Evolutionary conservation across 441 rosid species (phyloP), one percentile per base, ranked within the genome.

Genomic region (Jatropha multifida): DNA sequence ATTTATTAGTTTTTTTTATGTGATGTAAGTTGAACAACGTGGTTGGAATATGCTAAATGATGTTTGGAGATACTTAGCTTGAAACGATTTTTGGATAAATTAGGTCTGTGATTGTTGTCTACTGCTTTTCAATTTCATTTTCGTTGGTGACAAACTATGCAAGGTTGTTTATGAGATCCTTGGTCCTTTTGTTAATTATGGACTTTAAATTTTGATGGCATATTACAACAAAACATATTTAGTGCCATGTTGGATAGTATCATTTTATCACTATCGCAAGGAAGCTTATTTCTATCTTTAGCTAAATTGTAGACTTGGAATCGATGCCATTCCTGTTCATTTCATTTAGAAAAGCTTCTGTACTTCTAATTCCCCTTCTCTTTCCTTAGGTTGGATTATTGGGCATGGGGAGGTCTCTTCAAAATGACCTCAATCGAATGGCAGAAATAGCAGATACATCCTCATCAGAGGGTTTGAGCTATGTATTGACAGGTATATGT

Each of bases 391-490:
- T 93, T 79, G 98, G 95, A 62, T 82, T 95, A 85, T 78, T 90
- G 80, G 99, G 98, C 62, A 83, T 85, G 87, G 99, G 90, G 14
- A 88, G 90, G 71, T 68, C 97, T 37, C 89, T 95, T 67, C 98
- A 93, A 71, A 85, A 69, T 76, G 97, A 95, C 85, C 93, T 93
- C 61, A 90, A 96, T 84, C 85, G 82, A 67, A 93, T 96, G 64
- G 98, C 97, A 12, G 89, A 90, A 76, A 70, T 49, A 80, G 95
- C 97, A 17, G 93, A 93, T 79, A 93, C 99, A 63, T 93, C 99
- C 68, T 88, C 92, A 26, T 75, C 99, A 11, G 86, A 84, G 81
- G 99, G 98, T 74, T 77, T 92, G 73, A 86, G 91, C 83, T 92
- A 85, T 74, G 86, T 93, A 37, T 83, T 95, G 86, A 90, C 97